Percentiles rank a stretch among this genome's conserved stretches.
Conservation (phyloP, 805 yeast genomes). For the Blastobotrys attinorum region DNA sequence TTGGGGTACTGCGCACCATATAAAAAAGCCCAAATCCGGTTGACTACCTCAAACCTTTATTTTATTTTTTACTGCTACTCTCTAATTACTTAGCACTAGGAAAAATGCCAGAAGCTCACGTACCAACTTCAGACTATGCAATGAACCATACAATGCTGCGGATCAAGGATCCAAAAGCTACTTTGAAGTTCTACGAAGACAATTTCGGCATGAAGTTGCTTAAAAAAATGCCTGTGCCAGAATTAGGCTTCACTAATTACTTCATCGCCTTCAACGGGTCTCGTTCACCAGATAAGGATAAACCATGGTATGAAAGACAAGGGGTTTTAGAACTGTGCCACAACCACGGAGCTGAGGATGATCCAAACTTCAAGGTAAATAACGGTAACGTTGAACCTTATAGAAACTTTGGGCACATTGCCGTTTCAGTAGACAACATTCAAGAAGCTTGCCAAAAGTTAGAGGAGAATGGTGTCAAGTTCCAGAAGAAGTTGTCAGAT, state of each 20-base stretch:
- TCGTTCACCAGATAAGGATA: slow-evolving; percentile 32
- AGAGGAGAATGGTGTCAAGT: slow-evolving; percentile 54
- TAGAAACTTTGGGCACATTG: slow-evolving; percentile 92
- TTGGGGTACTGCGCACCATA: too few relatives aligned
- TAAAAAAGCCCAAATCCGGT: too few relatives aligned
- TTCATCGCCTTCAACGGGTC: slow-evolving; percentile 52
- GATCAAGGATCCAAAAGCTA: slow-evolving; percentile 68
- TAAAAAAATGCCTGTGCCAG: slow-evolving; percentile 43
- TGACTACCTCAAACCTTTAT: too few relatives aligned
- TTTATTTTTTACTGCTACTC: too few relatives aligned
- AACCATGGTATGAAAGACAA: slow-evolving; percentile 33
- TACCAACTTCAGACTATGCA: too few relatives aligned
- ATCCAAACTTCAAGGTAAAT: slow-evolving; percentile 47
- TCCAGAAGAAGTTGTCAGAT: slow-evolving; percentile 77
- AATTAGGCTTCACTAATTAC: slow-evolving; percentile 55
- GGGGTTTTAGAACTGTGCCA: slow-evolving; percentile 85
- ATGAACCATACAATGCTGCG: slow-evolving; percentile 48
- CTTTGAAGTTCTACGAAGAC: slow-evolving; percentile 65
- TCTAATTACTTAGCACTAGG: too few relatives aligned
- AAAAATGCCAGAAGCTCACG: too few relatives aligned
- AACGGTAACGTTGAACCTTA: slow-evolving; percentile 81
- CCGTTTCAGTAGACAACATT: slow-evolving; percentile 79
- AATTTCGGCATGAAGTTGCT: slow-evolving; percentile 67
- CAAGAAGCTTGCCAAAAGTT: slow-evolving; percentile 51
- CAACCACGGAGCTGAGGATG: slow-evolving; percentile 63